These are phyloP conservation scores for Powellomyces hirtus DNA, from an alignment of 192 early-diverging fungal species.

Conservation along the genomic window DNA sequence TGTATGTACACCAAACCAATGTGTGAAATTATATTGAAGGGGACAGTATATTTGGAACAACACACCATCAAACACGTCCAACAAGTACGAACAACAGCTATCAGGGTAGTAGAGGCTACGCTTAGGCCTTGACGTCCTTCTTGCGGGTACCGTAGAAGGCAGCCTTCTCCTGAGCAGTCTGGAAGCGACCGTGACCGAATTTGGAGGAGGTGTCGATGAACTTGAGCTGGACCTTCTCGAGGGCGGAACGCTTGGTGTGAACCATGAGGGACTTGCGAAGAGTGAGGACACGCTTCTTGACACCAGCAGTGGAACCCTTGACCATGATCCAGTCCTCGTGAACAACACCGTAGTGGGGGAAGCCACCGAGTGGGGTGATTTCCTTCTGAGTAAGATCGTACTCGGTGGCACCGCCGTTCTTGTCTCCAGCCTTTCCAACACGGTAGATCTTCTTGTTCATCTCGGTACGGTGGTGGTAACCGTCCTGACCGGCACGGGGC, in stretches of 20 bases:
- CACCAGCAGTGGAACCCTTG: slow-evolving; percentile 96
- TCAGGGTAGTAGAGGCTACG: neutral
- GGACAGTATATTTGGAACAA: too few relatives aligned
- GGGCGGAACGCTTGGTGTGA: slow-evolving; percentile 94
- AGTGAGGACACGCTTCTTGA: slow-evolving; percentile 95
- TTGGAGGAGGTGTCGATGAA: slow-evolving; percentile 99
- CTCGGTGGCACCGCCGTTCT: slow-evolving; percentile 85
- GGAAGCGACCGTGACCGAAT: slow-evolving; percentile 89
- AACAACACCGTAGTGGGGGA: slow-evolving; percentile 99
- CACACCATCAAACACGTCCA: too few relatives aligned
- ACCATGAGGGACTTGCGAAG: slow-evolving; percentile 96
- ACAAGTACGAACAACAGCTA: too few relatives aligned
- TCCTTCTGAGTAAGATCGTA: slow-evolving; percentile 93
- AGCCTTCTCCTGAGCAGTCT: slow-evolving; percentile 90
- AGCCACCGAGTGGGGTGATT: slow-evolving; percentile 98
- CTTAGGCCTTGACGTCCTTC: slow-evolving; percentile 34
- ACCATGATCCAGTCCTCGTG: slow-evolving; percentile 98
- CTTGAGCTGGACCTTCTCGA: slow-evolving; percentile 96
- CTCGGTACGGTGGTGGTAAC: slow-evolving; percentile 99
- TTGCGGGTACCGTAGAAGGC: slow-evolving; percentile 42
- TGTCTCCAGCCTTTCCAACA: slow-evolving; percentile 80
- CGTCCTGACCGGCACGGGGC: slow-evolving; percentile 99
- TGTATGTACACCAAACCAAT: too few relatives aligned
- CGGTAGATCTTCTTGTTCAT: slow-evolving; percentile 99
- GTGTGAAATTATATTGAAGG: too few relatives aligned